Conservation (phyloP, 1,284 basidiomycete genomes). For the Lignosus rhinocerotis region DNA sequence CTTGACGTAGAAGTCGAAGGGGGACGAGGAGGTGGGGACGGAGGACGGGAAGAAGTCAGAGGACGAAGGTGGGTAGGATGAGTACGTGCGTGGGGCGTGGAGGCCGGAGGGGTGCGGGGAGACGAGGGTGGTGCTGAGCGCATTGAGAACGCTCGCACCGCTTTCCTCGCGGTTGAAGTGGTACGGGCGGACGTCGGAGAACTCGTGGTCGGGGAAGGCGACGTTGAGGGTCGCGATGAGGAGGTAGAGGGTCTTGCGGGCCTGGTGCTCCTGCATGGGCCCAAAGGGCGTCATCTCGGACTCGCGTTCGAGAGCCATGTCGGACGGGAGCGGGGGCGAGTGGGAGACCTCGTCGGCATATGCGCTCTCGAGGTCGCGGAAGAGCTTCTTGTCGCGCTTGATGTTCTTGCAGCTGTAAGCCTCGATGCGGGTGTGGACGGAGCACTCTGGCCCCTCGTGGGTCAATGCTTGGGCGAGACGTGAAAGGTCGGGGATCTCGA, state of each 20-base stretch:
- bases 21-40: constrained; percentile 68
- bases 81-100: constrained; percentile 73
- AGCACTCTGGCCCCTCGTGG: constrained; percentile 86
- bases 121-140: constrained; percentile 77
- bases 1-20: constrained; percentile 50
- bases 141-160: constrained; percentile 76
- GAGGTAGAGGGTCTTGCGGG: constrained; percentile 88
- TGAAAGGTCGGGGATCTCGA: constrained; percentile 81
- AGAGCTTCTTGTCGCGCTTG: constrained; percentile 95
- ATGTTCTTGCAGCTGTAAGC: constrained; percentile 98
- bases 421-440: constrained; percentile 91
- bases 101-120: constrained; percentile 65
- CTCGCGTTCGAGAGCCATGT: constrained; percentile 65
- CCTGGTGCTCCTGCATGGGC: constrained; percentile 71
- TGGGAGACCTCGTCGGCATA: constrained; percentile 78
- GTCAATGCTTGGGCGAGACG: constrained; percentile 82
- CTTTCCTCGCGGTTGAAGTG: constrained; percentile 88
- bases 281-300: constrained; percentile 78
- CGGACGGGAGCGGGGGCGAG: constrained; percentile 69
- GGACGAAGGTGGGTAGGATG: constrained; percentile 75
- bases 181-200: constrained; percentile 88
- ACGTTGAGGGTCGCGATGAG: constrained; percentile 97
- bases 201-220: constrained; percentile 97
- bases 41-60: constrained; percentile 74
- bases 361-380: constrained; percentile 86